Percentiles rank a stretch among this genome's conserved stretches.
phyloP scores from a whole-genome alignment of 306 rosid species.

The Lithocarpus polystachyus region DNA sequence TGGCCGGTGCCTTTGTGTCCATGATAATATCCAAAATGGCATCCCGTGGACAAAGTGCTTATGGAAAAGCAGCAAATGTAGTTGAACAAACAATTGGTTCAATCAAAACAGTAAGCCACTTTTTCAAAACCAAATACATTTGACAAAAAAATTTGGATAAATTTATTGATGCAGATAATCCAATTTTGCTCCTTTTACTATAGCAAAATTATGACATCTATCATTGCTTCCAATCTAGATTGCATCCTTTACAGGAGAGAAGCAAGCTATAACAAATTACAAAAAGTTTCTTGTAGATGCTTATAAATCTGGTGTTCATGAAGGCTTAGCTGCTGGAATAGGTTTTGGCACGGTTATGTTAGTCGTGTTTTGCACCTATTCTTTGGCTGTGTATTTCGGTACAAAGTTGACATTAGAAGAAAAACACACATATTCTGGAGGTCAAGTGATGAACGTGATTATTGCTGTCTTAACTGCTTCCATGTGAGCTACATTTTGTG shows the following conservation, averaged over 20 bases:
- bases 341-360: conserved; percentile 22
- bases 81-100: conserved; percentile 36
- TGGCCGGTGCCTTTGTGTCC: conserved; percentile 13
- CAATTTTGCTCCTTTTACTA: background rate
- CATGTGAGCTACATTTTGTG: conserved; percentile 15
- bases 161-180: background rate
- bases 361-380: conserved; percentile 10
- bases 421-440: conserved; percentile 22
- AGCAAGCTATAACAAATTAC: conserved; percentile 18
- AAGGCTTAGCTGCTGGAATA: conserved; percentile 23
- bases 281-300: conserved; percentile 7
- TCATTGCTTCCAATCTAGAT: background rate
- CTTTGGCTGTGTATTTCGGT: conserved; percentile 23
- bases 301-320: conserved; percentile 19
- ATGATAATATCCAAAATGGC: conserved; percentile 13
- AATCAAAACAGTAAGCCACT: conserved; percentile 34
- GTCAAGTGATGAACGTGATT: conserved; percentile 24
- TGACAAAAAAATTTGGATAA: background rate
- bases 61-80: conserved; percentile 25
- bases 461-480: conserved; percentile 26
- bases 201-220: background rate
- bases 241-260: conserved; percentile 36
- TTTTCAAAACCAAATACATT: background rate
- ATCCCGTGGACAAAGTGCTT: conserved; percentile 19
- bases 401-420: conserved; percentile 12